phyloP scores from a whole-genome alignment of 371 early-diverging fungal species.

The Apophysomyces variabilis region DNA sequence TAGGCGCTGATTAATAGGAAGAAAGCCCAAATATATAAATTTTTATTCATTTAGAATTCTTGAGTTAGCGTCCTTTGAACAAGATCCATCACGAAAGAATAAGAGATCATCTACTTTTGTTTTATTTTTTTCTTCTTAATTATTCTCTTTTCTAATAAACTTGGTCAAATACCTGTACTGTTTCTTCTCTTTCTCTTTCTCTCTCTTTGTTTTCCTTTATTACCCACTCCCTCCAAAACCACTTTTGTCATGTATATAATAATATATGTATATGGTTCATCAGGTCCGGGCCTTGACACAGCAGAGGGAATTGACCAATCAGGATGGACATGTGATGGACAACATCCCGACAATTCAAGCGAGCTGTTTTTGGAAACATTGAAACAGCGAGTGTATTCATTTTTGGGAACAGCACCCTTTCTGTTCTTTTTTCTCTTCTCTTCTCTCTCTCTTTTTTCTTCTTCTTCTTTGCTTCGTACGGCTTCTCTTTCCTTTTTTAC shows the following conservation, averaged over 20 bases:
- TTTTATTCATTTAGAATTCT: too few relatives aligned
- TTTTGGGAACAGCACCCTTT: constrained; percentile 9
- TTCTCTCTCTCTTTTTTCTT: constrained; percentile 18
- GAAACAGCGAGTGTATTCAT: background rate
- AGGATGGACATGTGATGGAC: constrained; percentile 12
- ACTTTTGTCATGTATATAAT: too few relatives aligned
- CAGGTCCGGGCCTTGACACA: constrained; percentile 7
- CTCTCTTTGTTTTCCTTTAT: background rate
- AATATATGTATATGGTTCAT: background rate
- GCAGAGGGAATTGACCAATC: background rate
- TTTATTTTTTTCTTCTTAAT: too few relatives aligned
- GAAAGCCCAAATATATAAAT: background rate
- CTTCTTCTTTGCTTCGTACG: background rate
- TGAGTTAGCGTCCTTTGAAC: background rate
- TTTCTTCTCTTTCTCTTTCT: too few relatives aligned
- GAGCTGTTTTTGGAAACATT: constrained; percentile 16
- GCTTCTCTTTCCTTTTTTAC: background rate
- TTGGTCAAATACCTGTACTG: too few relatives aligned
- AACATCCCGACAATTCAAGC: constrained; percentile 14
- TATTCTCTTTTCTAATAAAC: too few relatives aligned
- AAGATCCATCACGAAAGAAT: background rate
- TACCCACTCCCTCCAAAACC: too few relatives aligned
- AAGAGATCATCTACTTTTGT: too few relatives aligned
- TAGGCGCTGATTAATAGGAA: background rate
- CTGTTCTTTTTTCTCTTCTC: constrained; percentile 11